Evolutionary conservation across 805 yeast genomes (phyloP).

Genomic region (Millerago galiae): DNA sequence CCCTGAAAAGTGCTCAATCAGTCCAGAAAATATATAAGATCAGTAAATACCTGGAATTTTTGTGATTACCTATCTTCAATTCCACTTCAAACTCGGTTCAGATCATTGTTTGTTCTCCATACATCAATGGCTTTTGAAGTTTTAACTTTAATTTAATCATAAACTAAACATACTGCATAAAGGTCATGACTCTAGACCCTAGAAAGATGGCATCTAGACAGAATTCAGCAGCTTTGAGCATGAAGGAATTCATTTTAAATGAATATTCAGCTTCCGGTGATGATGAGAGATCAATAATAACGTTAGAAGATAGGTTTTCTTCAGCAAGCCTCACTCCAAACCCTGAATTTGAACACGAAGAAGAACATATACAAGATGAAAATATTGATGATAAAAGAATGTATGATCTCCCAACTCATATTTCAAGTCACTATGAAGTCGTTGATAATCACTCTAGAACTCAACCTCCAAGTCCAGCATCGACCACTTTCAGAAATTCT

Average conservation of each 20-base stretch:
- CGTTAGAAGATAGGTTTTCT: conserved; percentile 13
- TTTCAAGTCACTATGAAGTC: conserved; percentile 18
- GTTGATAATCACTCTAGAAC: conserved; percentile 5
- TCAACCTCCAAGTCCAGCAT: conserved; percentile 21
- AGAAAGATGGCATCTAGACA: conserved; percentile 10
- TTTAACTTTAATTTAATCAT: not conserved
- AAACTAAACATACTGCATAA: no score
- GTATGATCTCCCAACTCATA: conserved; percentile 20
- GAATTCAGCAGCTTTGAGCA: no score
- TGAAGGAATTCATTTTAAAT: not conserved
- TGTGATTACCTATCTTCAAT: no score
- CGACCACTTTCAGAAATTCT: conserved; percentile 14
- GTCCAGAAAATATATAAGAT: not conserved
- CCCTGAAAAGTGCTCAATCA: not conserved
- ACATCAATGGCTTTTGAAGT: not conserved
- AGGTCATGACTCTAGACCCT: conserved; percentile 21
- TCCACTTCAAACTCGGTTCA: no score
- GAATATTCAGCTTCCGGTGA: not conserved
- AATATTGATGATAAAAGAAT: not conserved
- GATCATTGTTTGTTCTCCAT: no score
- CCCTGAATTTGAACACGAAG: not conserved
- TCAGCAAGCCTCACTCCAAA: conserved; percentile 1
- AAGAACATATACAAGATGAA: not conserved
- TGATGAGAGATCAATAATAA: conserved; percentile 14
- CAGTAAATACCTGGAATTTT: no score